Base-by-base conservation (phyloP, 805 yeast genomes). In the Candida insectalens region DNA sequence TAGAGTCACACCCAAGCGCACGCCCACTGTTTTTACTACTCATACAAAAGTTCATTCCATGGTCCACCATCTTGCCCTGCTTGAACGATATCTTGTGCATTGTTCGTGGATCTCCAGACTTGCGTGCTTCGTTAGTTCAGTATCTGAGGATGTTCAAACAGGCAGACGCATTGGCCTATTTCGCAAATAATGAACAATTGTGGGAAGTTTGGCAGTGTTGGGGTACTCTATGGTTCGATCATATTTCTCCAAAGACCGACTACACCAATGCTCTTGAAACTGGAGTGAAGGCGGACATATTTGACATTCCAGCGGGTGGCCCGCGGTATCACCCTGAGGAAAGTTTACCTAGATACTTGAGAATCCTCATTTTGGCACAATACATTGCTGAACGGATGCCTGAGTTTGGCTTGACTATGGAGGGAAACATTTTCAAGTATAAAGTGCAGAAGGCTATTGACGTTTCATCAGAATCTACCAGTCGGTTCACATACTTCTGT, bases 151-250 rank as follows among this genome's bases (percentile, higher is more conserved):
- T 39, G 19, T 31, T 31, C 10, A 32, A 25, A 17, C 46, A 62
- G n/a, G 57, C 62, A 0, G 59, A 63, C 33, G 53, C 65, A 28
- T 41, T 79, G n/a, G 23, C 7, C 10, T 52, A 67, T 42, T 76
- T 74, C 44, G 66, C 73, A 41, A 62, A 69, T 32, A 67, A 71
- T 49, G 89, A 81, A 50, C 69, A 63, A 29, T 58, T 82, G 32
- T 74, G 82, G 28, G 94, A 83, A 54, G 80, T 77, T 15, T 82
- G 88, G 88, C 77, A 77, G 49, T 76, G 87, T 47, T 81, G 89
- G 85, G 94, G 94, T 2, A 71, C 85, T 0, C 51, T 83, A 27
- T 82, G 92, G 89, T 83, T 72, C 55, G 88, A 82, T 53, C 59
- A 60, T 18, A 60, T 82, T 26, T 48, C 60, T 12, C 51, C 64